phyloP scores from a whole-genome alignment of 2,329 filamentous ascomycete genomes.

The Colletotrichum musae region DNA sequence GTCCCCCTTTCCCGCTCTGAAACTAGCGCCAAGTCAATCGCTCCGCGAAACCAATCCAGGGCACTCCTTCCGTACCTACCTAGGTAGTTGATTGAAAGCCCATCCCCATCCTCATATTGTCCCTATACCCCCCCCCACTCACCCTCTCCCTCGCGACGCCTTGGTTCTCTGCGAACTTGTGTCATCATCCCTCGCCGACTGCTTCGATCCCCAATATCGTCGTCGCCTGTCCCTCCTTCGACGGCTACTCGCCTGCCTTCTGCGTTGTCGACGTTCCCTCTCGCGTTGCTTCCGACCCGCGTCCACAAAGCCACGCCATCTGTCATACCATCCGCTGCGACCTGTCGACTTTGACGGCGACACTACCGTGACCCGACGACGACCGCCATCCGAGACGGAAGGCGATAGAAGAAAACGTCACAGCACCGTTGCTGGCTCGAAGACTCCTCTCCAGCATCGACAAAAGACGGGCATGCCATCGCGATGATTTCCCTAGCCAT shows the following conservation, averaged over 20 bases:
- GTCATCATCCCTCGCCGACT: neutral
- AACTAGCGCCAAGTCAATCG: conserved; percentile 14
- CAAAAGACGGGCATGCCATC: conserved; percentile 21
- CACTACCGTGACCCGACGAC: neutral
- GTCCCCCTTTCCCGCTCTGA: conserved; percentile 18
- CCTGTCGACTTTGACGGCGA: neutral
- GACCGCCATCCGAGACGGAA: neutral
- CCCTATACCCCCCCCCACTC: neutral
- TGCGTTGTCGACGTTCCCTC: conserved; percentile 12
- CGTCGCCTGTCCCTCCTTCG: neutral
- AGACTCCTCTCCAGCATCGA: neutral
- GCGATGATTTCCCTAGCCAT: conserved; percentile 40
- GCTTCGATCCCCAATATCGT: neutral
- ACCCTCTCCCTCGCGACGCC: neutral
- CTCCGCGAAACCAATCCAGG: conserved; percentile 7
- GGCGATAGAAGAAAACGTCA: neutral
- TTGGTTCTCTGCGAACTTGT: neutral
- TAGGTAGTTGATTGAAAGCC: too few species aligned
- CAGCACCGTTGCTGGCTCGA: neutral
- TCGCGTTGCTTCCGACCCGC: conserved; percentile 9
- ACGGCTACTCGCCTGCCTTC: neutral
- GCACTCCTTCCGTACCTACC: neutral
- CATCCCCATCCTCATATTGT: conserved; percentile 16
- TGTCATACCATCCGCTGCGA: neutral
- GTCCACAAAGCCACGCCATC: conserved; percentile 9